Base-by-base conservation (phyloP, 1,284 basidiomycete species). In the Xerocomus cyaneibrunnescens region DNA sequence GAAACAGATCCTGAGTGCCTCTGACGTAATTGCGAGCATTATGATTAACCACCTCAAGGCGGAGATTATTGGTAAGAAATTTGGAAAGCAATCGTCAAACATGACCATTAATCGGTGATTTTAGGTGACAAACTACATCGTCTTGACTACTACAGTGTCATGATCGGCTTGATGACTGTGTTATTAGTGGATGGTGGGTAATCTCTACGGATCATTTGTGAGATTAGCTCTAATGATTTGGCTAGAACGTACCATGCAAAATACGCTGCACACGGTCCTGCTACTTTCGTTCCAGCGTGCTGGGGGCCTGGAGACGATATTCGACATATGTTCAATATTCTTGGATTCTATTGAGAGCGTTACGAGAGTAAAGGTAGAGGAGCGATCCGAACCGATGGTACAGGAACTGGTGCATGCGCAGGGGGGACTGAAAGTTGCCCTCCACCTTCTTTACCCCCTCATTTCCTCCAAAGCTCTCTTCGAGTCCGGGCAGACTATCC, bases 161-260 rank as follows among this genome's bases (percentile, higher is more conserved):
- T 93, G 70, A 71, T 96, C 31, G 85, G 89, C 19, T 69, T 93
- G 31, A 78, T 86, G 48, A 83, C 81, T 8, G 74, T 87, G 19
- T 72, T 96, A 7, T 74, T 98, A 23, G 86, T 94, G 50, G 96
- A 98, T 60, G 92, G 94, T 91, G 63, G 66, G 79, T 67, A 34
- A 21, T 41, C 45, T 23, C 19, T 35, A 48, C n/a, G 8, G 21
- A 42, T 6, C 14, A 2, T 35, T 30, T 48, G n/a, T 16, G 7
- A 38, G 21, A 53, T 40, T 8, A 10, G 28, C 37, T 51, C 42
- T 54, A 36, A 50, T 54, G 23, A 52, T 39, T 35, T 34, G 48
- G 25, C 30, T 58, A 93, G 92, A 93, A 52, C 87, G 89, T 25
- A 81, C 86, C 0, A 74, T 80, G 16, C 81, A 85, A 47, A 86